Conservation (phyloP, 2,329 filamentous ascomycete species). For the Phaeosphaeriaceae sp. region DNA sequence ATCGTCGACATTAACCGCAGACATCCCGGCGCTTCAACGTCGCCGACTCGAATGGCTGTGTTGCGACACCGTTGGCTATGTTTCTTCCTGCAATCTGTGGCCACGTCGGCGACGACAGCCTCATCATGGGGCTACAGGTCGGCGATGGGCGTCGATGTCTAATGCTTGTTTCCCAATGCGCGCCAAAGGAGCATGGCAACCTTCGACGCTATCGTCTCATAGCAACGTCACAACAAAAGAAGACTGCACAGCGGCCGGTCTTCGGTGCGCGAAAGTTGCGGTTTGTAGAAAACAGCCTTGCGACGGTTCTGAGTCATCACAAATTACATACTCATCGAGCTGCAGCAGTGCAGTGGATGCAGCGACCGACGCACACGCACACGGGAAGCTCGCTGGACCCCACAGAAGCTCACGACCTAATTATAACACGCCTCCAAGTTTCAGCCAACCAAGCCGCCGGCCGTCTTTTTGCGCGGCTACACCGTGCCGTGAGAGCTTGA, state of each 20-base stretch:
- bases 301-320: slow-evolving; percentile 10
- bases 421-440: slow-evolving; percentile 6
- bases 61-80: slow-evolving; percentile 26
- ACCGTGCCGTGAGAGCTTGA: slow-evolving; percentile 17
- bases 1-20: slow-evolving; percentile 2
- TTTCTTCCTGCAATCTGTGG: slow-evolving; percentile 26
- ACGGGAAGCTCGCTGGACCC: slow-evolving; percentile 6
- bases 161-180: slow-evolving; percentile 12
- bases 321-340: not conserved
- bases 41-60: not conserved
- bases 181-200: slow-evolving; percentile 12
- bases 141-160: slow-evolving; percentile 14
- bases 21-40: not conserved
- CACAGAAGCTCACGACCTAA: slow-evolving; percentile 7
- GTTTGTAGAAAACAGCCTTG: slow-evolving; percentile 4
- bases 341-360: not conserved
- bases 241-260: slow-evolving; percentile 11
- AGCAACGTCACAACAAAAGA: slow-evolving; percentile 4
- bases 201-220: slow-evolving; percentile 12
- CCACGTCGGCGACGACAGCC: slow-evolving; percentile 10
- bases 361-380: not conserved
- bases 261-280: slow-evolving; percentile 12
- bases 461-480: slow-evolving; percentile 17
- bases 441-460: slow-evolving; percentile 11
- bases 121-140: not conserved